A percentile compares a stretch with the other conserved stretches of the same genome.
Conservation (phyloP, 345 rosid species). For the Eutrema yunnanense region DNA sequence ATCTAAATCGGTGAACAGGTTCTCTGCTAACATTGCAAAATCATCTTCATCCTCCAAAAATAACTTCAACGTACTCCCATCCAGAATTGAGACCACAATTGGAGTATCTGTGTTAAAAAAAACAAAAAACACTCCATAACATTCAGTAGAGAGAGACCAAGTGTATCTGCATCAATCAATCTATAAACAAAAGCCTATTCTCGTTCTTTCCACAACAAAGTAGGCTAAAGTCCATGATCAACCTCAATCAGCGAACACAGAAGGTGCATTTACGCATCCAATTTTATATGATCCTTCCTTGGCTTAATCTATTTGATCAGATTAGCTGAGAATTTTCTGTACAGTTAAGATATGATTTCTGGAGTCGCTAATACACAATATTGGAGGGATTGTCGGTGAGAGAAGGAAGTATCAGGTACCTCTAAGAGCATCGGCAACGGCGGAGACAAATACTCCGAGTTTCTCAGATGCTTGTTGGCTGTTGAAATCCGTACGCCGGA, state of each 20-base stretch:
- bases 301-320: background rate
- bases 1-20: slow-evolving; percentile 80
- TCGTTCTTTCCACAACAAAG: background rate
- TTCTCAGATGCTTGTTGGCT: slow-evolving; percentile 35
- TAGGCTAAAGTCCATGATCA: background rate
- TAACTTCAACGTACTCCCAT: slow-evolving; percentile 58
- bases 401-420: slow-evolving; percentile 30
- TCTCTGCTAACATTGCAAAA: slow-evolving; percentile 91
- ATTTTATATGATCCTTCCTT: background rate
- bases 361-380: background rate
- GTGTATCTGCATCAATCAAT: background rate
- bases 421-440: slow-evolving; percentile 58
- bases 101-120: slow-evolving; percentile 46
- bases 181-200: background rate
- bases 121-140: background rate
- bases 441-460: slow-evolving; percentile 40
- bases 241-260: background rate
- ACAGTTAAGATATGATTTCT: background rate
- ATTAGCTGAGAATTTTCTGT: background rate
- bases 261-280: background rate
- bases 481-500: slow-evolving; percentile 33
- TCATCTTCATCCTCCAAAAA: slow-evolving; percentile 89
- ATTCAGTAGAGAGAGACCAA: background rate
- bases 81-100: slow-evolving; percentile 49
- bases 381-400: background rate